phyloP scores from a whole-genome alignment of 805 yeast genomes.

The Spathaspora gorwiae region DNA sequence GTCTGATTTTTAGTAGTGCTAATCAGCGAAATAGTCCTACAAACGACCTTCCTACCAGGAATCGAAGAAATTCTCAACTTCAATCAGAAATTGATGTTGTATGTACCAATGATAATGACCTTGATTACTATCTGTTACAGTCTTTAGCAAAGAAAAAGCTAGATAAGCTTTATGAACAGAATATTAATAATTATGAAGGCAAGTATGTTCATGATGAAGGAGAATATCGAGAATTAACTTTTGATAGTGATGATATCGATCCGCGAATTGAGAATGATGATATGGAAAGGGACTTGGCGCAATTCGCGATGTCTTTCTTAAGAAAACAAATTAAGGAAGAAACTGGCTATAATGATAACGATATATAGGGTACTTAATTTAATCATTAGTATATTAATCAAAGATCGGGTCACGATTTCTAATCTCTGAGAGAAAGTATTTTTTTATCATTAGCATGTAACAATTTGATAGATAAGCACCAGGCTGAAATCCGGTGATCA shows the following conservation, averaged over 20 bases:
- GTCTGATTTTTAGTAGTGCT: background rate
- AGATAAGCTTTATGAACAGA: slow-evolving; percentile 15
- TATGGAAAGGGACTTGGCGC: slow-evolving; percentile 16
- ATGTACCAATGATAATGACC: slow-evolving; percentile 10
- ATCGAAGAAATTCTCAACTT: background rate
- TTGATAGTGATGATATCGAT: slow-evolving; percentile 2
- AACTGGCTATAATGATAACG: too few relatives aligned
- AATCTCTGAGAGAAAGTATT: too few relatives aligned
- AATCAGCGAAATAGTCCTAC: background rate
- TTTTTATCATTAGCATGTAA: too few relatives aligned
- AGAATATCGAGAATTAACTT: slow-evolving; percentile 9
- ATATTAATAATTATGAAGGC: background rate
- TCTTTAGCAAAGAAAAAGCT: slow-evolving; percentile 17
- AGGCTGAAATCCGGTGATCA: too few relatives aligned
- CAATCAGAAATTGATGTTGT: slow-evolving; percentile 1
- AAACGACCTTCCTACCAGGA: background rate
- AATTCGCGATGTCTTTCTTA: slow-evolving; percentile 2
- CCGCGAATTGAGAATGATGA: slow-evolving; percentile 3
- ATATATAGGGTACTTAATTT: too few relatives aligned
- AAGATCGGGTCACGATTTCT: too few relatives aligned
- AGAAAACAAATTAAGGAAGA: slow-evolving; percentile 3
- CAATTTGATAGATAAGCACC: too few relatives aligned
- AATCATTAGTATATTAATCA: too few relatives aligned
- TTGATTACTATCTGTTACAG: slow-evolving; percentile 25
- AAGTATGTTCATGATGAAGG: slow-evolving; percentile 8